These are phyloP conservation scores for Anthracocystis walkeri DNA, from an alignment of 1,284 basidiomycete species.

Conservation along the genomic window DNA sequence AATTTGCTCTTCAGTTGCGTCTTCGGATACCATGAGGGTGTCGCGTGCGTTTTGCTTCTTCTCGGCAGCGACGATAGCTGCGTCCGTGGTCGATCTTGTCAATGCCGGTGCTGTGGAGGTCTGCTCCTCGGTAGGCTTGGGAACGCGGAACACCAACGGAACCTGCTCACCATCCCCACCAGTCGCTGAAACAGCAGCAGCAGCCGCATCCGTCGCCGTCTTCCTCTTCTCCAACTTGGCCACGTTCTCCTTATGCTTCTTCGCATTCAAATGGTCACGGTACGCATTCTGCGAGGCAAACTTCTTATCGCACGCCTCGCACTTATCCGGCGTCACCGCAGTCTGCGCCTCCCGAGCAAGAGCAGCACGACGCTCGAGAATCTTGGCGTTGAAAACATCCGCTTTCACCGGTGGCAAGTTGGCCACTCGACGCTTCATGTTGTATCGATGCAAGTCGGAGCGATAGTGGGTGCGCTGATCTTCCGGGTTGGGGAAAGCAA, in stretches of 20 bases:
- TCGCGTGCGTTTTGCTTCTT: constrained; percentile 39
- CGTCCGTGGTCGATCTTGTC: constrained; percentile 15
- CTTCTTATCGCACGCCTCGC: constrained; percentile 76
- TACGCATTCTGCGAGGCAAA: constrained; percentile 92
- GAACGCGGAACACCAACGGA: constrained; percentile 47
- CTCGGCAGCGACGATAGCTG: constrained; percentile 25
- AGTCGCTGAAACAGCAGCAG: not conserved
- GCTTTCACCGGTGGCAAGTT: constrained; percentile 86
- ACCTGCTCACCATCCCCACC: constrained; percentile 28
- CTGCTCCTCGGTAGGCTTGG: constrained; percentile 20
- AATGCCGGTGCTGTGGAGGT: constrained; percentile 13
- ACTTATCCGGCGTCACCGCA: constrained; percentile 31
- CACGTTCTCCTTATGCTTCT: constrained; percentile 88
- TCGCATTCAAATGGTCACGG: constrained; percentile 86
- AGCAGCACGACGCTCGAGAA: constrained; percentile 71
- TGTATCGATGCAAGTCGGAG: constrained; percentile 96
- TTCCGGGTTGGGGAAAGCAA: constrained; percentile 85
- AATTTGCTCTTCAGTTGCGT: constrained; percentile 63
- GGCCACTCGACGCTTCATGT: constrained; percentile 96
- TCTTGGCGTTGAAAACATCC: constrained; percentile 87
- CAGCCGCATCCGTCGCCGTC: constrained; percentile 1
- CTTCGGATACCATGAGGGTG: constrained; percentile 42
- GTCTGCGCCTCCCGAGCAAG: constrained; percentile 37
- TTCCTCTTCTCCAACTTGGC: constrained; percentile 70
- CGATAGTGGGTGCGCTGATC: constrained; percentile 92